A percentile compares a stretch with the other conserved stretches of the same genome.
Evolutionary conservation across 441 rosid species (phyloP).

Genomic region (Macaranga tanarius): DNA sequence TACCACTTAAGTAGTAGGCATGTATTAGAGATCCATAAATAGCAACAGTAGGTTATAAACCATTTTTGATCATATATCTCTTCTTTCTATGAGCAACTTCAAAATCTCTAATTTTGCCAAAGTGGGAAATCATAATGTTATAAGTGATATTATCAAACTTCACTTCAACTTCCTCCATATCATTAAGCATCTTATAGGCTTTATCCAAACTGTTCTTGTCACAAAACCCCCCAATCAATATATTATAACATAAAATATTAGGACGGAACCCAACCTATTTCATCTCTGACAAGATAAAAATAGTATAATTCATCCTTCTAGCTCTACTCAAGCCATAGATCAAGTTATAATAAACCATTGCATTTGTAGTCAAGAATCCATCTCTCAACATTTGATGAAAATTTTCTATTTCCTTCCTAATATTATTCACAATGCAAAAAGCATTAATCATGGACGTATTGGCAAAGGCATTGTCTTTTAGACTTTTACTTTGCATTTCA

Average conservation of each 20-base stretch:
- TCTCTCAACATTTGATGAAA: conserved; percentile 47
- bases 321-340: conserved; percentile 61
- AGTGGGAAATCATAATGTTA: conserved; percentile 58
- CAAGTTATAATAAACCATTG: conserved; percentile 55
- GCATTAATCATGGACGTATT: conserved; percentile 58
- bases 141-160: conserved; percentile 57
- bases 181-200: conserved; percentile 54
- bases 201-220: conserved; percentile 47
- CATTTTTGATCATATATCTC: conserved; percentile 50
- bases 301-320: conserved; percentile 64
- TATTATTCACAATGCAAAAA: conserved; percentile 54
- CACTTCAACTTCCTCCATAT: conserved; percentile 56
- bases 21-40: conserved; percentile 62
- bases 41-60: conserved; percentile 51
- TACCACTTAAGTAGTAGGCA: conserved; percentile 52
- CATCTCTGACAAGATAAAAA: conserved; percentile 38
- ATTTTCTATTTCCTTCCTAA: conserved; percentile 56
- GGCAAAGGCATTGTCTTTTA: conserved; percentile 44
- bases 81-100: conserved; percentile 36
- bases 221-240: conserved; percentile 57
- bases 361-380: conserved; percentile 56
- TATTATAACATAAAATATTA: conserved; percentile 63
- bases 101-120: conserved; percentile 45
- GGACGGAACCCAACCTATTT: conserved; percentile 59
- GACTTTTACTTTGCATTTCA: conserved; percentile 53